Conservation (phyloP, 192 early-diverging fungal genomes). For the Coemansia sp. region DNA sequence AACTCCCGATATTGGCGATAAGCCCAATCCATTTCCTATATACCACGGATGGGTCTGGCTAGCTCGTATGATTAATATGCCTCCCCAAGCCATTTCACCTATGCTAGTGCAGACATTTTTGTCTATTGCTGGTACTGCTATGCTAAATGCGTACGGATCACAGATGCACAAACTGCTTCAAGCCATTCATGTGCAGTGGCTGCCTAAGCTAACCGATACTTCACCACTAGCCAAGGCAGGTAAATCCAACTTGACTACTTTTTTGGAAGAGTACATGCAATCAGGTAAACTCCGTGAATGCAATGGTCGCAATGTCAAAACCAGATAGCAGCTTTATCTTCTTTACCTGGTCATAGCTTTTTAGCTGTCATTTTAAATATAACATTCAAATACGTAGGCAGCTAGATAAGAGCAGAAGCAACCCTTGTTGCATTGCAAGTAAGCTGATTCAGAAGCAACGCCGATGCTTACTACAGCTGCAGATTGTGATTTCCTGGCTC, state of each 20-base stretch:
- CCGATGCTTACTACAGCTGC: too few relatives aligned
- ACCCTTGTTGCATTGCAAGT: too few relatives aligned
- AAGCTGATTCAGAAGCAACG: too few relatives aligned
- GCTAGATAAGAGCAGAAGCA: too few relatives aligned
- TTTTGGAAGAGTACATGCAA: slow-evolving; percentile 72
- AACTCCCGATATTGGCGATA: slow-evolving; percentile 9
- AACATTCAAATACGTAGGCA: too few relatives aligned
- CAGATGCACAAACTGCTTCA: slow-evolving; percentile 32
- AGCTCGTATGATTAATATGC: slow-evolving; percentile 38
- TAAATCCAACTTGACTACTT: slow-evolving; percentile 67
- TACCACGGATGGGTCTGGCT: slow-evolving; percentile 43
- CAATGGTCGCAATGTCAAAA: slow-evolving; percentile 58
- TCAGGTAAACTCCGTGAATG: slow-evolving; percentile 77
- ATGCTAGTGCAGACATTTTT: slow-evolving; percentile 41
- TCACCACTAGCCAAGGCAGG: slow-evolving; percentile 61
- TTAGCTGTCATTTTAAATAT: too few relatives aligned
- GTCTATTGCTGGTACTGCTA: slow-evolving; percentile 35
- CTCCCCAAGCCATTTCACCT: slow-evolving; percentile 38
- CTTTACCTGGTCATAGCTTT: too few relatives aligned
- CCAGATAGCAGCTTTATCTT: too few relatives aligned
- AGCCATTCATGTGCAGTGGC: slow-evolving; percentile 67
- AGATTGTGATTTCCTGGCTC: too few relatives aligned
- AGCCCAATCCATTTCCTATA: slow-evolving; percentile 21
- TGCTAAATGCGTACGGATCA: slow-evolving; percentile 33
- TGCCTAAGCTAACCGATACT: slow-evolving; percentile 59